A percentile compares a stretch with the other conserved stretches of the same genome.
Evolutionary conservation across 257 asterid genomes (phyloP).

Genomic region (Thymus quinquecostatus): DNA sequence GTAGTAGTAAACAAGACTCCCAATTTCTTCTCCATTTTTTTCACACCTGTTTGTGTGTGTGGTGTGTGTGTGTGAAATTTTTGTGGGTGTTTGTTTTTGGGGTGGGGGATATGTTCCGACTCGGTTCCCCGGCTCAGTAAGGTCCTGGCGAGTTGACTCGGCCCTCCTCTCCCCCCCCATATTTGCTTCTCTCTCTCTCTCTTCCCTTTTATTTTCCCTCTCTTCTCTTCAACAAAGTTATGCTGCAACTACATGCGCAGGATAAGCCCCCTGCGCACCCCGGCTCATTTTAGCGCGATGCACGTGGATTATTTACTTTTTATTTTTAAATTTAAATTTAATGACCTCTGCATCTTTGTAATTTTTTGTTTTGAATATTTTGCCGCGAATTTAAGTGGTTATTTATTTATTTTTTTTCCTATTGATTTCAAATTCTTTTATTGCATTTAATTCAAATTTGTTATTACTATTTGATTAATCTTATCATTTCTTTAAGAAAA

Average conservation of each 20-base stretch:
- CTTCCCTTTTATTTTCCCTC: constrained; percentile 28
- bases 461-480: too few relatives aligned
- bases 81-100: constrained; percentile 37
- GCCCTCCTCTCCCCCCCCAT: constrained; percentile 17
- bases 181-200: neutral
- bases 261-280: constrained; percentile 29
- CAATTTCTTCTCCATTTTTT: constrained; percentile 79
- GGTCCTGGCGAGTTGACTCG: constrained; percentile 57
- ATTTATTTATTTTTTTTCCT: too few relatives aligned
- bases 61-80: constrained; percentile 33
- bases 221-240: constrained; percentile 35
- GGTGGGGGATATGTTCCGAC: constrained; percentile 39
- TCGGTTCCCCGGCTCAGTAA: constrained; percentile 47
- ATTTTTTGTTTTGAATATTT: neutral
- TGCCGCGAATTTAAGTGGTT: neutral
- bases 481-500: too few relatives aligned
- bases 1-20: constrained; percentile 68
- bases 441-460: too few relatives aligned
- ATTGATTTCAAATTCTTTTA: too few relatives aligned
- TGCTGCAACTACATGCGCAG: constrained; percentile 66
- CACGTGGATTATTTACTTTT: constrained; percentile 27
- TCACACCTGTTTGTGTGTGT: constrained; percentile 50
- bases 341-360: neutral
- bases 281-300: constrained; percentile 39
- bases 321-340: neutral